A percentile compares a stretch with the other conserved stretches of the same genome.
Conservation (phyloP, 768 basidiomycete species). For the Podaxis sp. region DNA sequence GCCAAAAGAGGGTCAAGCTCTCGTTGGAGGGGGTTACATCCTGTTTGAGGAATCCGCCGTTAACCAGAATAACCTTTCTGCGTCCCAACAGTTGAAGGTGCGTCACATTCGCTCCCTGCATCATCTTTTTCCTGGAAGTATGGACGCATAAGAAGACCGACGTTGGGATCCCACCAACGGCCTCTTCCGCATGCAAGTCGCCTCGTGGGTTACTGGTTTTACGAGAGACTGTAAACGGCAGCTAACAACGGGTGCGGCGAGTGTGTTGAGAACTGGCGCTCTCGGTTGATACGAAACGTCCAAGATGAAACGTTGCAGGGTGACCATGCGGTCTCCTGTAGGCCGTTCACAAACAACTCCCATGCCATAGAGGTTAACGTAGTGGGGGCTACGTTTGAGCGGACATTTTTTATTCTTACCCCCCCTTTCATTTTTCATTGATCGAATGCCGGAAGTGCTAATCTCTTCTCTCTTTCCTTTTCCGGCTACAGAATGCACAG, state of each 20-base stretch:
- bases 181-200: slow-evolving; percentile 30
- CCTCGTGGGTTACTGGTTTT: slow-evolving; percentile 18
- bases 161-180: slow-evolving; percentile 67
- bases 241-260: slow-evolving; percentile 24
- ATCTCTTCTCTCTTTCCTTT: slow-evolving; percentile 18
- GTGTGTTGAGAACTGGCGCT: slow-evolving; percentile 35
- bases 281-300: slow-evolving; percentile 96
- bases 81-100: slow-evolving; percentile 52
- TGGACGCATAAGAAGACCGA: slow-evolving; percentile 93
- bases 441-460: not conserved
- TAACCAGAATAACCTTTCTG: slow-evolving; percentile 50
- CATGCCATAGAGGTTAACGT: slow-evolving; percentile 63
- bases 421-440: slow-evolving; percentile 4
- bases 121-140: slow-evolving; percentile 11
- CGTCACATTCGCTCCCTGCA: slow-evolving; percentile 32
- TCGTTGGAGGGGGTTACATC: slow-evolving; percentile 91
- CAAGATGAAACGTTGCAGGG: slow-evolving; percentile 53
- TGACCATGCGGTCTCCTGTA: slow-evolving; percentile 22
- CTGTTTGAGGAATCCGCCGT: slow-evolving; percentile 68
- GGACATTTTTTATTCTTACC: slow-evolving; percentile 50
- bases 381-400: slow-evolving; percentile 88
- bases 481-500: slow-evolving; percentile 47
- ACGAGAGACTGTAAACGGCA: slow-evolving; percentile 14
- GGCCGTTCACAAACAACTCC: slow-evolving; percentile 85
- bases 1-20: slow-evolving; percentile 68